Evolutionary conservation across 2,329 filamentous ascomycete genomes (phyloP).

Genomic region (Aspergillus proliferans): DNA sequence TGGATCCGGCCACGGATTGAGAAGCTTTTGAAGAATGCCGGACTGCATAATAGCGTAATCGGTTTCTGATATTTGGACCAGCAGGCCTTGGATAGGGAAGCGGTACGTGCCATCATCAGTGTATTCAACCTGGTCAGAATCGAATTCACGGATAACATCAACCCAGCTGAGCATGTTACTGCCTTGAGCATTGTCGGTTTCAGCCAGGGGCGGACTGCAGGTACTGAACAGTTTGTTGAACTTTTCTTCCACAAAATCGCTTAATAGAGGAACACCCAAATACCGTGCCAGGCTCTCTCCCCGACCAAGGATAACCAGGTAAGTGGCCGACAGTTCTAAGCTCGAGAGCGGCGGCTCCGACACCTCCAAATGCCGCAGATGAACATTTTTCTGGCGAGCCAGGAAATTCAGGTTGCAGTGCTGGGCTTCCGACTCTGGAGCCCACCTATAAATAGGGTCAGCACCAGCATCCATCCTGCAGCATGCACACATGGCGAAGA

Average conservation of each 20-base stretch:
- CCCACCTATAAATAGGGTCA: not conserved
- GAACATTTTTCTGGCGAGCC: not conserved
- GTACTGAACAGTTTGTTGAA: not conserved
- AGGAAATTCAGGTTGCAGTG: not conserved
- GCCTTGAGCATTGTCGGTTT: not conserved
- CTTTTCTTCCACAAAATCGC: not conserved
- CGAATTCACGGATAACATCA: not conserved
- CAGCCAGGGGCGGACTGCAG: not conserved
- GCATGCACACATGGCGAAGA: not conserved
- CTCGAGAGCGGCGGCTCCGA: not conserved
- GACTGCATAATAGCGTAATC: too few relatives aligned
- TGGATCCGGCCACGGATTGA: too few relatives aligned
- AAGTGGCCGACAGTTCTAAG: not conserved
- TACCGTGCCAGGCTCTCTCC: not conserved
- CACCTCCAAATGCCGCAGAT: not conserved
- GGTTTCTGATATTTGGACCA: not conserved
- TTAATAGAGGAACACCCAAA: not conserved
- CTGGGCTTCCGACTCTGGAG: not conserved
- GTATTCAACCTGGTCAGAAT: not conserved
- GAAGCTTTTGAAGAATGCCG: too few relatives aligned
- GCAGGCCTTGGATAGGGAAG: not conserved
- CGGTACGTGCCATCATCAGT: not conserved
- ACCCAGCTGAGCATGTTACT: not conserved
- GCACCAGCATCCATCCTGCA: not conserved
- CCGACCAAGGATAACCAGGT: not conserved